Evolutionary conservation across 345 rosid genomes (phyloP), one percentile per base, ranked within the genome.

Genomic region (Boechera retrofracta): DNA sequence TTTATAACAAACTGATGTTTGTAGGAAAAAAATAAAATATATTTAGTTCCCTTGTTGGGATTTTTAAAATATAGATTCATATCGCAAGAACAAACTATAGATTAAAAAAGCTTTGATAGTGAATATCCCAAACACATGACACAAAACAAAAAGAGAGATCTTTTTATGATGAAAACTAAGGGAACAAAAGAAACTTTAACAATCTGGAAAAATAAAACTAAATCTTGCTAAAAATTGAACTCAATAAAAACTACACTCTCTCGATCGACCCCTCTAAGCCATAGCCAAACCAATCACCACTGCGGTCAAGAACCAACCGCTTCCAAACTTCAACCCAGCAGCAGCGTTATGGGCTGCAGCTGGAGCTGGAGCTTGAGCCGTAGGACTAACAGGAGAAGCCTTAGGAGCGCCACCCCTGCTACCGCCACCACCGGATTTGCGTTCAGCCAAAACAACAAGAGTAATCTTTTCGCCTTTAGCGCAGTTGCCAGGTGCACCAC

Each of bases 401-500:
- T 60, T 60, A 35, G 74, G 73, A 71, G 59, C 18, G 15, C 0
- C 67, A 36, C 33, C 21, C 41, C 29, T 4, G 5, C 33, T 2
- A 32, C 51, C 18, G 28, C 48, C 55, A 21, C 57, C 75, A 52
- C 70, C 33, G 36, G 68, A 73, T 35, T 56, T 62, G 39, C 81
- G 81, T 68, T 76, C 73, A 56, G 89, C 64, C 77, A 85, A 55
- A 44, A 88, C 92, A 36, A 83, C 83, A 1, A 89, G 68, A 5
- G 55, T 29, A 0, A 89, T 57, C 80, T 87, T 90, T 75, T 87
- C 54, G 9, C 92, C 91, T 4, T 84, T 85, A 59, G 45, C 71
- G 57, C 92, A 87, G 44, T 75, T 80, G 0, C 85, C 87, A 10
- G 76, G 51, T 24, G 83, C 82, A 47, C 96, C 96, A 53, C 89